Evolutionary conservation across 2,329 filamentous ascomycete genomes (phyloP).

Genomic region (Pseudopithomyces chartarum): DNA sequence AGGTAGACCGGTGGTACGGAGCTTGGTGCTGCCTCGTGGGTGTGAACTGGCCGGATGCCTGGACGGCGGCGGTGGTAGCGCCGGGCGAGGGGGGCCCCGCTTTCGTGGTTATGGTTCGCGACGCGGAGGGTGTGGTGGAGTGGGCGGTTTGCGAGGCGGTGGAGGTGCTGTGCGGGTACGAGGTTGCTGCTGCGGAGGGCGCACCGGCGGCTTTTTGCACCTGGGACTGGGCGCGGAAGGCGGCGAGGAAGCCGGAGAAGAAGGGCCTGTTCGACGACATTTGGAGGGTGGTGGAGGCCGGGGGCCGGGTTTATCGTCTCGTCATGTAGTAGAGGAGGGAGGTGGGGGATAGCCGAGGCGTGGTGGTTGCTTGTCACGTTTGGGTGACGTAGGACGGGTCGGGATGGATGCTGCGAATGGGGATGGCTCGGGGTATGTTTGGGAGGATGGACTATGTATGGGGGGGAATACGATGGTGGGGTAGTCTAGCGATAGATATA

Average conservation of each 20-base stretch:
- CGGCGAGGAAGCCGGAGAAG: conserved; percentile 69
- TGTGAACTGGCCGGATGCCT: conserved; percentile 46
- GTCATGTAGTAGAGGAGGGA: conserved; percentile 11
- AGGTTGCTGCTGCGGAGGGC: conserved; percentile 41
- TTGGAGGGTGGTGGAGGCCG: conserved; percentile 29
- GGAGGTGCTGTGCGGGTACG: conserved; percentile 40
- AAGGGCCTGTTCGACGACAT: conserved; percentile 71
- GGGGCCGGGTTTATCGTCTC: conserved; percentile 9
- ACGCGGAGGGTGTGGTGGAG: conserved; percentile 46
- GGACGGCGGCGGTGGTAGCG: conserved; percentile 46
- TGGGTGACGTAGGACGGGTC: conserved; percentile 22
- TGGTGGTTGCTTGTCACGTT: conserved; percentile 9
- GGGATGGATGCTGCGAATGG: not conserved
- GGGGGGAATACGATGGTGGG: conserved; percentile 14
- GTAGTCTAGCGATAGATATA: not conserved
- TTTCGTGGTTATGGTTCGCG: conserved; percentile 47
- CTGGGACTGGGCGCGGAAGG: conserved; percentile 68
- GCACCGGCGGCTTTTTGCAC: conserved; percentile 61
- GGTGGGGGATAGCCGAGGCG: not conserved
- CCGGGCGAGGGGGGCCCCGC: conserved; percentile 37
- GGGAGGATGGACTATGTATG: not conserved
- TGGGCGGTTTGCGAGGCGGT: conserved; percentile 43
- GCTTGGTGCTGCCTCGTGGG: conserved; percentile 48
- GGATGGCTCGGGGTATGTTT: no score
- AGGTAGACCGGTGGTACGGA: conserved; percentile 45